Base-by-base conservation (phyloP, 225 moss, liverwort and hornwort genomes). In the Physcomitrium patens region DNA sequence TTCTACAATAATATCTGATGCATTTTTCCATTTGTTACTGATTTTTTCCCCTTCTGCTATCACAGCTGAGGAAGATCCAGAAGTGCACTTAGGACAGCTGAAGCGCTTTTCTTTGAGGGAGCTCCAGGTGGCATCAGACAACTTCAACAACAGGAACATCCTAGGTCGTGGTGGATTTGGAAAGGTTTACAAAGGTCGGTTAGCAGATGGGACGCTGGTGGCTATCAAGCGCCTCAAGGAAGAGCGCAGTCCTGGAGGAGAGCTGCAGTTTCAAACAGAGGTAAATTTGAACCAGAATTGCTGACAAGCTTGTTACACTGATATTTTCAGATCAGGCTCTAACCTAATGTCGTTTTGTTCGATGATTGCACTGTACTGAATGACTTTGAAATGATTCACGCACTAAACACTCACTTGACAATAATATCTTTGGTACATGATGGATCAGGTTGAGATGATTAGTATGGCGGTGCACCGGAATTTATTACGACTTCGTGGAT, bases 391-490 rank as follows among this genome's bases (percentile, higher is more conserved):
- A 18, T 47, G 18, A 46, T 59, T 7, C 16, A 46, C 11, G 10
- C 16, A 7, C 13, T 27, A n/a, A n/a, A 15, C 3, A 58, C 15
- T 43, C 48, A 46, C 45, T 45, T 1, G 59, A 48, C 60, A 42
- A 16, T 65, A 19, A 65, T 50, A 52, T 74, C 42, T 24, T 46
- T 13, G 12, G 47, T 59, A 26, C n/a, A 57, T 51, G 75, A 27
- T 62, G 51, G 10, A 43, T 67, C 74, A 82, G 82, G 92, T 92
- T 58, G 87, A 92, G 78, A 87, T 92, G 90, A 92, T 92, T 31
- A 92, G 92, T 73, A 92, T 90, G 84, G 92, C 92, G 67, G 92
- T 92, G 20, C 92, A 92, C 64, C 92, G 92, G 1, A 92, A 92
- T 85, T 82, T 92, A 60, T 69, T 92, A 44, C 77, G 92, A 10